Conservation (phyloP, 163 green algal species). For the Chlorella variabilis region DNA sequence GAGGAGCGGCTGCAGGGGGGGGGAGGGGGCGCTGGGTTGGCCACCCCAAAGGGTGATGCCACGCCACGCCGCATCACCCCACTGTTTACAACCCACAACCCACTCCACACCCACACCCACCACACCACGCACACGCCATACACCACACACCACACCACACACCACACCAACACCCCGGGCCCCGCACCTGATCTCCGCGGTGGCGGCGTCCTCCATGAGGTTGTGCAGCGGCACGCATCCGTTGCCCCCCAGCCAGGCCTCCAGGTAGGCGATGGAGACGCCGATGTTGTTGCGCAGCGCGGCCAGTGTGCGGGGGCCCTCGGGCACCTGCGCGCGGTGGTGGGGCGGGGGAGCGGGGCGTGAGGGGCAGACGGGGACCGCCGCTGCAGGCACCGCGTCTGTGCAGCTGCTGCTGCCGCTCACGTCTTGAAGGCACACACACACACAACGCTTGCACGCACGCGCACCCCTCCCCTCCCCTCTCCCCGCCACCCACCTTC, state of each 20-base stretch:
- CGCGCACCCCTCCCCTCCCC: no score
- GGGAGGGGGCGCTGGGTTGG: no score
- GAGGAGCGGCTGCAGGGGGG: conserved; percentile 30
- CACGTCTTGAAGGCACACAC: no score
- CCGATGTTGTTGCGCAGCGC: conserved; percentile 60
- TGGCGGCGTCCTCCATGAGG: conserved; percentile 95
- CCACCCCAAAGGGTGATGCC: no score
- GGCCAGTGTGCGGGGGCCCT: conserved; percentile 61
- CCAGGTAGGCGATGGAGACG: conserved; percentile 72
- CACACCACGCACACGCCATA: neutral
- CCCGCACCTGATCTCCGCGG: conserved; percentile 81
- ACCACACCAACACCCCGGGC: neutral
- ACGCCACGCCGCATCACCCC: no score
- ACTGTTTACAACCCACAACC: neutral
- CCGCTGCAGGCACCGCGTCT: no score
- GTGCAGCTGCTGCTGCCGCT: no score
- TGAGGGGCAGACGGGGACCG: no score
- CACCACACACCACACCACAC: neutral
- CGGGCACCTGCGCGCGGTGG: conserved; percentile 32
- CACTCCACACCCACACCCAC: no score
- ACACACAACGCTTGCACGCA: no score
- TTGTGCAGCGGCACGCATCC: conserved; percentile 92
- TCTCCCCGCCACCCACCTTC: conserved; percentile 24
- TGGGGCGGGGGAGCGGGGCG: neutral
- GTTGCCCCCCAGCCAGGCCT: conserved; percentile 84